Evolutionary conservation across 208 protist species (phyloP), one percentile per base, ranked within the genome.

Genomic region (Trypanosoma grayi): DNA sequence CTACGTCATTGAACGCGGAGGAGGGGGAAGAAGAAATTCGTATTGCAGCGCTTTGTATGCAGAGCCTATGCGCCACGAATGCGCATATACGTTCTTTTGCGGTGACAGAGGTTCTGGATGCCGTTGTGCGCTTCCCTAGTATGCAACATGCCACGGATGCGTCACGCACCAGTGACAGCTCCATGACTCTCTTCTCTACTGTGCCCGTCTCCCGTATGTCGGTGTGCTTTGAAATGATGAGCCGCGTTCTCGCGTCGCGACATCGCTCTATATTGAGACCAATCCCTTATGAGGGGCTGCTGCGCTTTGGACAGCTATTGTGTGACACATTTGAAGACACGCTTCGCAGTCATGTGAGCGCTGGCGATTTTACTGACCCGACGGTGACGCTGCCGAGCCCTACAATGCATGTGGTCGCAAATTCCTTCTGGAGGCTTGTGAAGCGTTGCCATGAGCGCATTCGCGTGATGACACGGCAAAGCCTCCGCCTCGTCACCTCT

Each of bases 271-370:
- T 64, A 41, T 51, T 58, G 1, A 67, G 63, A 20, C 55, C 56
- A 16, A 36, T 69, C 8, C 47, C 69, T 10, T 63, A 60, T 37
- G 76, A 76, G 13, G 75, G 79, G 31, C 39, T 93, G 8, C 37
- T 69, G 37, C 80, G 80, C 31, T 83, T 84, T 70, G 75, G 67
- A 0, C 77, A 90, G 60, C 64, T 90, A 14, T 75, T 93, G 31
- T 85, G 71, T 56, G 86, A 90, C 68, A 87, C 73, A 3, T 89
- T 90, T 73, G 77, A 87, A 56, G 81, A 93, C 57, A 72, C 79
- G 0, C 70, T 93, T 31, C 77, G 76, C 7, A 6, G 18, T 11
- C 61, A 72, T 34, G 39, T 72, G 16, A 11, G 2, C 36, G 41
- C 44, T 28, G 45, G 37, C 31, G 55, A 57, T 56, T 30, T 63